Base-by-base conservation (phyloP, 257 asterid species). In the Catharanthus roseus region DNA sequence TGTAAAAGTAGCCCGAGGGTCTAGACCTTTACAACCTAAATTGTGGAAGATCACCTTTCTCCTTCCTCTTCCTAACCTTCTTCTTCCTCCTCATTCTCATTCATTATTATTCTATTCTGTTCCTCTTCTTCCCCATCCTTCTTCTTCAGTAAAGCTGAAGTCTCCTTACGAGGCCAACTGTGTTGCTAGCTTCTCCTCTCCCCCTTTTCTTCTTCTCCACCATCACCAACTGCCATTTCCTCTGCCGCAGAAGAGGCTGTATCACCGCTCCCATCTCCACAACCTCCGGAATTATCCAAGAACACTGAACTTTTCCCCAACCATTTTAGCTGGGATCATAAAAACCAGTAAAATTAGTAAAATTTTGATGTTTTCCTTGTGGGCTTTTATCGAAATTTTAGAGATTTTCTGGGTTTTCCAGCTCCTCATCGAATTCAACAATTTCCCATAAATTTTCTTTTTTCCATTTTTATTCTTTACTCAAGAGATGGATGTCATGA, bases 141-240 rank as follows among this genome's bases (percentile, higher is more conserved):
- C n/a, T n/a, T 82, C 82, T 85, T 86, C 31, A 89, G 85, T 89
- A 91, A 78, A 74, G 96, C 88, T 70, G 83, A 45, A 24, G 97
- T 91, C 70, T 91, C 97, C 62, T 86, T 90, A 29, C 85, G 85
- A 5, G 95, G 95, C 97, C 97, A 91, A 73, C 91, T 82, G n/a
- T n/a, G 19, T 79, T 83, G 2, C 90, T 78, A 3, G 34, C 67
- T 23, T 79, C 83, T 11, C 71, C 76, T 64, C 54, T 49, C 33
- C 69, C 60, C 33, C 61, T 73, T n/a, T 39, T 69, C 78, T 39
- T 62, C 77, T 28, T 77, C 90, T 16, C 61, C 75, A 24, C 66
- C 75, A 24, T 77, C 88, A 63, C 81, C 74, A 68, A 33, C 68
- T 70, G 65, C 70, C 80, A 73, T 72, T 68, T 72, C 86, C 77